These are phyloP conservation scores for Exserohilum turcica DNA, from an alignment of 2,329 filamentous ascomycete species.

Conservation along the genomic window DNA sequence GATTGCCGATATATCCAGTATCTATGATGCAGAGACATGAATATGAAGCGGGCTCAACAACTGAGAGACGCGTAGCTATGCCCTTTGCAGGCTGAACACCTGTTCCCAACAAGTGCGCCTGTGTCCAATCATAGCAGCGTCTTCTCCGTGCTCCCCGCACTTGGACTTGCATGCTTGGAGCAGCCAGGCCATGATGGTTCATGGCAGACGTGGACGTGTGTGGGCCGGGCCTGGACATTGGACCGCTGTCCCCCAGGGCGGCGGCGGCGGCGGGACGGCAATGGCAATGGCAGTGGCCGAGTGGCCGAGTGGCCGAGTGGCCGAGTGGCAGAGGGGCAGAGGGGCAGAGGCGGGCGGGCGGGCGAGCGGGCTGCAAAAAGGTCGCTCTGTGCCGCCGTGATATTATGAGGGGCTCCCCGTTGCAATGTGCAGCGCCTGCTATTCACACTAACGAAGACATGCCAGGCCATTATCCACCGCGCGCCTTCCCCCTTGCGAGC, in stretches of 20 bases:
- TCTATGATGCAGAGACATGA: not conserved
- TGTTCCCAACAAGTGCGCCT: not conserved
- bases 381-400: slow-evolving; percentile 10
- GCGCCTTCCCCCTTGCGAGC: slow-evolving; percentile 14
- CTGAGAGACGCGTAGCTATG: not conserved
- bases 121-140: not conserved
- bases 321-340: slow-evolving; percentile 1
- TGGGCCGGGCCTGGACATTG: not conserved
- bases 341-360: not conserved
- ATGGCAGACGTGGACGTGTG: not conserved
- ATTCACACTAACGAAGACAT: too few species aligned
- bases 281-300: not conserved
- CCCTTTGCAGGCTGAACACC: not conserved
- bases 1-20: not conserved
- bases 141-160: not conserved
- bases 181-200: not conserved
- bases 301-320: too few species aligned
- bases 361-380: slow-evolving; percentile 11
- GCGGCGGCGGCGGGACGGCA: not conserved
- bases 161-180: too few species aligned
- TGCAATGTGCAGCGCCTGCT: slow-evolving; percentile 11
- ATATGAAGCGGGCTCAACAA: not conserved
- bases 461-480: slow-evolving; percentile 9
- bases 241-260: not conserved
- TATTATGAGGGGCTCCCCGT: slow-evolving; percentile 16